Evolutionary conservation across 495 filamentous ascomycete species (phyloP).

Genomic region (Tuber indicum): DNA sequence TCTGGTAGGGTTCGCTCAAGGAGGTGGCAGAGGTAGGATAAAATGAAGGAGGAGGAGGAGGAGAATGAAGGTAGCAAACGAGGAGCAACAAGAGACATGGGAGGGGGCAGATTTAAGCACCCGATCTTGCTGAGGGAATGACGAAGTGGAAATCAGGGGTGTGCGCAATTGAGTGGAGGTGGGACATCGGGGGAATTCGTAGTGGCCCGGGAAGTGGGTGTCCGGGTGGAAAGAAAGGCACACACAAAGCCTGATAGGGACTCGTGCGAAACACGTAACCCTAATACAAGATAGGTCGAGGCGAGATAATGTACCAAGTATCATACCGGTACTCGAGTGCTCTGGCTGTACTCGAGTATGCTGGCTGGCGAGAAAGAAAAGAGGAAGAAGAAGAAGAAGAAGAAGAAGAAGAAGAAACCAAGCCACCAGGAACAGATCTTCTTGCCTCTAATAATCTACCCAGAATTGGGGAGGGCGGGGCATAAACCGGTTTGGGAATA

Average conservation of each 20-base stretch:
- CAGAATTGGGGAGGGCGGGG: not conserved
- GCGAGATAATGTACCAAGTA: not conserved
- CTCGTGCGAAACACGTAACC: slow-evolving; percentile 2
- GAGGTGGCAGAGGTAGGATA: not conserved
- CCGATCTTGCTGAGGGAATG: not conserved
- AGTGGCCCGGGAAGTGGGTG: not conserved
- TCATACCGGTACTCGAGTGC: not conserved
- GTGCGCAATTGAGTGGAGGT: not conserved
- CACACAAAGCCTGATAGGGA: slow-evolving; percentile 1
- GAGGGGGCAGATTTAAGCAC: slow-evolving; percentile 5
- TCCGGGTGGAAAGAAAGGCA: not conserved
- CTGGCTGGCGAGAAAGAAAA: not conserved
- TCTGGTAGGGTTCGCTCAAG: not conserved
- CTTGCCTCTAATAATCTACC: not conserved
- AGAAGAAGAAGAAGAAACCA: not conserved
- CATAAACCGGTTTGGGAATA: not conserved
- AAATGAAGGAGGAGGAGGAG: not conserved
- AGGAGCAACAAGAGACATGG: not conserved
- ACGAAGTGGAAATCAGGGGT: not conserved
- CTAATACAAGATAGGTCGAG: not conserved
- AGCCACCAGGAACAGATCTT: not conserved
- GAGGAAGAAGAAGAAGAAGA: not conserved
- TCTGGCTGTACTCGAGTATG: not conserved
- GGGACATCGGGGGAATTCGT: not conserved
- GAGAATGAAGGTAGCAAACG: not conserved